Base-by-base conservation (phyloP, 371 early-diverging fungal genomes). In the Mortierella sp. region DNA sequence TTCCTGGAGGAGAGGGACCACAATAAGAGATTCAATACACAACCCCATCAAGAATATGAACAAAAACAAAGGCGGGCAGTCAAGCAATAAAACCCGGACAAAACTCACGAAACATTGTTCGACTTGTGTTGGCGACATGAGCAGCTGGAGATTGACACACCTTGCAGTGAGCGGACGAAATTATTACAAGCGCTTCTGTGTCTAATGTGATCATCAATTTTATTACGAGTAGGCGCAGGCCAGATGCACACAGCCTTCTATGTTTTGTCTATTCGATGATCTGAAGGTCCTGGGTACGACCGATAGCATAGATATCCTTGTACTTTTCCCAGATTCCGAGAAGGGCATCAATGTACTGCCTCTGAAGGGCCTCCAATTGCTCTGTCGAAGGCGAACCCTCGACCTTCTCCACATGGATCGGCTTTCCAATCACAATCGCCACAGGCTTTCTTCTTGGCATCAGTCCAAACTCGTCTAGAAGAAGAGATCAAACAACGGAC, bases 251-350 rank as follows among this genome's bases (percentile, higher is more conserved):
- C 31, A 14, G 6, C 4, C 9, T 16, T 45, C 45, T 19, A 34
- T 37, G 5, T 19, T 31, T 29, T 50, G 6, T n/a, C 37, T 78
- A 92, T 52, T 90, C 91, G 40, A 91, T 77, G 58, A 92, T 86
- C 24, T 86, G 86, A 61, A 92, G 87, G 39, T 90, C 92, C 72
- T 86, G 87, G 19, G 79, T 88, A 45, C 92, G 84, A 73, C 88
- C 86, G 31, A 84, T 83, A 9, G 92, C 94, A 50, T 93, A 95
- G 31, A 86, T 73, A 58, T 95, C 93, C 80, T 93, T 93, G 86
- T 93, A 92, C 31, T 89, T 84, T 41, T 92, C 84, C 78, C 92
- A 94, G 11, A 94, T 82, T 2, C 76, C 80, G 40, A 90, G 66
- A 24, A 98, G 83, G 61, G 87, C 90, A 19, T 83, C 86, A 52